phyloP scores from a whole-genome alignment of 441 rosid genomes.

The Populus hybrid region DNA sequence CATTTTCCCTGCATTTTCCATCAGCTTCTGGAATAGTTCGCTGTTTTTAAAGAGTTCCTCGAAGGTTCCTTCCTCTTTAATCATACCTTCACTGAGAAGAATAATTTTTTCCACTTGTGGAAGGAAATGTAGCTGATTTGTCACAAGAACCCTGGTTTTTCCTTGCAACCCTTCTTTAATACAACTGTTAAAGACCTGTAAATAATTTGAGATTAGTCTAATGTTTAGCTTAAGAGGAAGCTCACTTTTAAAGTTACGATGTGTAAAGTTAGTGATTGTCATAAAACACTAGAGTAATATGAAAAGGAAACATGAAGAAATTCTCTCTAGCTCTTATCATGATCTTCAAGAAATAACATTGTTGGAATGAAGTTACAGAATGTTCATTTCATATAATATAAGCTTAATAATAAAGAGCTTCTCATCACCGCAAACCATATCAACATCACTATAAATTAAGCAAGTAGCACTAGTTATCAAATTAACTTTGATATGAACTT shows the following conservation, averaged over 20 bases:
- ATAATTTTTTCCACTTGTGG: slow-evolving; percentile 84
- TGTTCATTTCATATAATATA: background rate
- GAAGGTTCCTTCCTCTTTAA: slow-evolving; percentile 90
- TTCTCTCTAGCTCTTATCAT: background rate
- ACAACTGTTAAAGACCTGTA: slow-evolving; percentile 86
- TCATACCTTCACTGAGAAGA: slow-evolving; percentile 65
- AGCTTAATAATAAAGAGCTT: background rate
- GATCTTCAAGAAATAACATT: background rate
- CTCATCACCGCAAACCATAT: background rate
- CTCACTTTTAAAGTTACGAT: slow-evolving; percentile 1
- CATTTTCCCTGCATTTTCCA: slow-evolving; percentile 99
- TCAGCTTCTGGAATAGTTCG: slow-evolving; percentile 68
- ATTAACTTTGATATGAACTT: background rate
- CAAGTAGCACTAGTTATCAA: background rate
- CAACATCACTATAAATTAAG: slow-evolving; percentile 1
- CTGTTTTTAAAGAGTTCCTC: slow-evolving; percentile 77
- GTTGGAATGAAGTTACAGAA: background rate
- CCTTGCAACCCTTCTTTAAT: slow-evolving; percentile 74
- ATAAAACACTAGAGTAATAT: background rate
- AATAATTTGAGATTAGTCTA: slow-evolving; percentile 25
- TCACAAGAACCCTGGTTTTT: slow-evolving; percentile 92
- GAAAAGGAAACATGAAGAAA: background rate
- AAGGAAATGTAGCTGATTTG: slow-evolving; percentile 97
- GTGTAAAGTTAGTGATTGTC: slow-evolving; percentile 1
- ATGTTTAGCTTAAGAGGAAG: slow-evolving; percentile 2